Base-by-base conservation (phyloP, 352 stramenopile species). In the Pythium folliculosum region DNA sequence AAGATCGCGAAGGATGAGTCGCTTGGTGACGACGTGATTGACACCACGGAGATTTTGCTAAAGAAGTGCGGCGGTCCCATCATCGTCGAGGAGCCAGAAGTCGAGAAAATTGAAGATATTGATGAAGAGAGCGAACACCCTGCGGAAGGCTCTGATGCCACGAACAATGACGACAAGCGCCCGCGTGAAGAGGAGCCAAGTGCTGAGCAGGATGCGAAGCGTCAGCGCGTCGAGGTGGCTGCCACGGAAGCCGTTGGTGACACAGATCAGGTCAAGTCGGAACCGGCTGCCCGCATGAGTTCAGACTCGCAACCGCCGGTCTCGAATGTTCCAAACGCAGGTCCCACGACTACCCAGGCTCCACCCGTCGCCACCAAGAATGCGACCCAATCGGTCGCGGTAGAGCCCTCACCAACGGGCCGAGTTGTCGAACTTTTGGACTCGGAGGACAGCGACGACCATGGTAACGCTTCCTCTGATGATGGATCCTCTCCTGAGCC, bases 1-100 rank as follows among this genome's bases (percentile, higher is more conserved):
- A 84, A 88, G 64, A 89, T 91, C 22, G 73, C 77, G 5, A 79
- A 71, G 14, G 80, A 89, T 51, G 82, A 89, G 66, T 75, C 88
- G 50, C 61, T 91, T 44, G 84, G 71, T 54, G 57, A 75, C 2
- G 78, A 89, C 22, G 82, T 91, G 40, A 60, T 89, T 43, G 69
- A 69, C 21, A 80, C 79, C 65, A 84, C 77, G 0, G 79, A 87
- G 14, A 71, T 86, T 45, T 43, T 91, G 48, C 79, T 78, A 37
- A 73, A 78, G 25, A 89, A 82, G 45, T 91, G 80, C 37, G 77
- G 82, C 17, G 72, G 77, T 14, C 47, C 81, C 23, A 84, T 86
- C 43, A 67, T 72, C 17, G 77, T 84, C 38, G 69, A 71, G 45
- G 65, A 69, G 13, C 54, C 62, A 3, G 57, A 63, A 30, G 23